Evolutionary conservation across 192 early-diverging fungal genomes (phyloP).

Genomic region (Paraglomus brasilianum): DNA sequence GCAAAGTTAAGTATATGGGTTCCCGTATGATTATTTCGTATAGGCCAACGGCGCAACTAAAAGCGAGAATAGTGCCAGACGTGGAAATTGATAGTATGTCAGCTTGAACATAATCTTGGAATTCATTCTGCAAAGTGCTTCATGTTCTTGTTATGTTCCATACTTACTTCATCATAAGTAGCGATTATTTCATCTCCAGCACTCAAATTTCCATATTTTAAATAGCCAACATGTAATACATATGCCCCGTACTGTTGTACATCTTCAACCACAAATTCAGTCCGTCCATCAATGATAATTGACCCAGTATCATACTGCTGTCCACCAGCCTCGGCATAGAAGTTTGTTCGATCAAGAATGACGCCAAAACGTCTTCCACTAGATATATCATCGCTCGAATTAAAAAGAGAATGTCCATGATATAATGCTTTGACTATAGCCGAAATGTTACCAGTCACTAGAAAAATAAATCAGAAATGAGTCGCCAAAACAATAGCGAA

Average conservation of each 20-base stretch:
- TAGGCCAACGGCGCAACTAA: constrained; percentile 77
- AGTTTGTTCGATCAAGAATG: constrained; percentile 92
- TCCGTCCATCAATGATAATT: constrained; percentile 76
- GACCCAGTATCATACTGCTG: constrained; percentile 93
- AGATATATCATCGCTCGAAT: constrained; percentile 52
- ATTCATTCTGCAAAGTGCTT: not conserved
- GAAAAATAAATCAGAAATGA: constrained; percentile 4
- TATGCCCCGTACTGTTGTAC: constrained; percentile 93
- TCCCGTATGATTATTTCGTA: constrained; percentile 94
- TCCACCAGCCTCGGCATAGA: constrained; percentile 97
- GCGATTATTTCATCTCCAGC: constrained; percentile 71
- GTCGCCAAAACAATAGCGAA: not conserved
- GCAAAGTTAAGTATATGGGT: constrained; percentile 97
- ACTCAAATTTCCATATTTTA: constrained; percentile 82
- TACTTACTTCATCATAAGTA: constrained; percentile 77
- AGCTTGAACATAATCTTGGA: not conserved
- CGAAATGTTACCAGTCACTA: constrained; percentile 63
- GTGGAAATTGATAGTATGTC: not conserved
- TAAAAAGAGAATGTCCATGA: constrained; percentile 49
- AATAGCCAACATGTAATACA: constrained; percentile 92
- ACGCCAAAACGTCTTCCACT: constrained; percentile 73
- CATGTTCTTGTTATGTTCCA: not conserved
- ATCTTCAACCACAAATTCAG: constrained; percentile 90
- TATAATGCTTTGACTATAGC: constrained; percentile 82
- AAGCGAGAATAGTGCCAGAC: not conserved